phyloP scores from a whole-genome alignment of 306 rosid genomes.

The Lithocarpus polystachyus region DNA sequence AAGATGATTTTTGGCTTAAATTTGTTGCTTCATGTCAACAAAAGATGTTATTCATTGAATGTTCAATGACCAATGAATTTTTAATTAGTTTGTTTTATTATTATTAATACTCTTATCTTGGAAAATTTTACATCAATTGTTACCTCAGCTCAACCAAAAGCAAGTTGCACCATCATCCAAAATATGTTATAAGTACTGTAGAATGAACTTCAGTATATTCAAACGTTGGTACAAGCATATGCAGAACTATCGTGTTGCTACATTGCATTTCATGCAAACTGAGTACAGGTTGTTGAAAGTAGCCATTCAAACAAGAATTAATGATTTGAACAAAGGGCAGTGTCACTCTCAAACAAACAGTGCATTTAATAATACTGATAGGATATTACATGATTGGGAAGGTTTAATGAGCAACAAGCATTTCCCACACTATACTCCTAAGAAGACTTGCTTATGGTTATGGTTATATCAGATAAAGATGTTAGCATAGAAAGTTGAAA shows the following conservation, averaged over 20 bases:
- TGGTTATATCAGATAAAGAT: not conserved
- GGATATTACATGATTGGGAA: not conserved
- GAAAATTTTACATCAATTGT: not conserved
- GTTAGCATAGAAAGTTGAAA: slow-evolving; percentile 1
- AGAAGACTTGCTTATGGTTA: not conserved
- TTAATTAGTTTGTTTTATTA: not conserved
- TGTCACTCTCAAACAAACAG: not conserved
- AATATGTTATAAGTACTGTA: not conserved
- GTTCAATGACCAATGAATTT: not conserved
- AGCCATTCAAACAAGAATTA: not conserved
- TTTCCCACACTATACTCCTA: not conserved
- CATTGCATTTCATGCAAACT: not conserved
- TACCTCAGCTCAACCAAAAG: not conserved
- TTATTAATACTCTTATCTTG: not conserved
- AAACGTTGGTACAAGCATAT: not conserved
- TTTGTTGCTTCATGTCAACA: too few species aligned
- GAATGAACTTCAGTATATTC: not conserved
- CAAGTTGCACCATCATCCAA: not conserved
- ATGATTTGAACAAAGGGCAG: not conserved
- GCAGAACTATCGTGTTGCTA: not conserved
- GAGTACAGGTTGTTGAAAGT: not conserved
- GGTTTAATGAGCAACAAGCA: not conserved
- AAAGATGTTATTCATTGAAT: not conserved
- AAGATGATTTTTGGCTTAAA: too few species aligned
- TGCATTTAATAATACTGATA: not conserved